phyloP scores from a whole-genome alignment of 352 stramenopile species.

The Pythium phragmitis region DNA sequence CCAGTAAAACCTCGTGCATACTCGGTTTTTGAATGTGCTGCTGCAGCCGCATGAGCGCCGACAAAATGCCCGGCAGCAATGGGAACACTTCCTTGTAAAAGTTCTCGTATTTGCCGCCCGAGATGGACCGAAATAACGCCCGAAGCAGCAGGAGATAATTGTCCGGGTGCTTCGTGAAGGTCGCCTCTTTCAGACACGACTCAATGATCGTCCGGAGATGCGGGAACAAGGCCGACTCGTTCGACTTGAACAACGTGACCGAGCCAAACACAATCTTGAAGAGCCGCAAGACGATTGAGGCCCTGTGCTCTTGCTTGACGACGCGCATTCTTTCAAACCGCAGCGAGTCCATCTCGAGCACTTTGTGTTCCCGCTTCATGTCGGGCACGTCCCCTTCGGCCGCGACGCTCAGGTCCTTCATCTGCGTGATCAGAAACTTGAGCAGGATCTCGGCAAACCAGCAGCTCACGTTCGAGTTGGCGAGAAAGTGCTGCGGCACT shows the following conservation, averaged over 20 bases:
- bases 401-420: slow-evolving; percentile 90
- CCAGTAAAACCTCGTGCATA: slow-evolving; percentile 92
- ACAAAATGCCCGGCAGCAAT: slow-evolving; percentile 92
- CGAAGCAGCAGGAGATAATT: slow-evolving; percentile 95
- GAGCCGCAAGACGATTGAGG: slow-evolving; percentile 88
- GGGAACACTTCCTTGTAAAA: slow-evolving; percentile 97
- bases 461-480: slow-evolving; percentile 91
- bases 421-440: slow-evolving; percentile 93
- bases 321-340: slow-evolving; percentile 79
- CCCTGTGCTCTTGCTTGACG: slow-evolving; percentile 68
- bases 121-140: slow-evolving; percentile 95
- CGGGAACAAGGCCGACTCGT: slow-evolving; percentile 93
- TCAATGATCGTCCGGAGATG: slow-evolving; percentile 94
- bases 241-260: slow-evolving; percentile 94
- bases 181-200: slow-evolving; percentile 90
- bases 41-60: slow-evolving; percentile 93
- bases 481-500: slow-evolving; percentile 94
- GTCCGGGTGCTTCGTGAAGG: slow-evolving; percentile 89
- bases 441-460: slow-evolving; percentile 95
- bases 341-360: slow-evolving; percentile 69
- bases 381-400: slow-evolving; percentile 76
- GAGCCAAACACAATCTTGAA: slow-evolving; percentile 97
- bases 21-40: slow-evolving; percentile 80
- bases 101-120: slow-evolving; percentile 97
- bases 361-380: slow-evolving; percentile 70